phyloP scores from a whole-genome alignment of 83 land plant genomes.

The Picea abies region DNA sequence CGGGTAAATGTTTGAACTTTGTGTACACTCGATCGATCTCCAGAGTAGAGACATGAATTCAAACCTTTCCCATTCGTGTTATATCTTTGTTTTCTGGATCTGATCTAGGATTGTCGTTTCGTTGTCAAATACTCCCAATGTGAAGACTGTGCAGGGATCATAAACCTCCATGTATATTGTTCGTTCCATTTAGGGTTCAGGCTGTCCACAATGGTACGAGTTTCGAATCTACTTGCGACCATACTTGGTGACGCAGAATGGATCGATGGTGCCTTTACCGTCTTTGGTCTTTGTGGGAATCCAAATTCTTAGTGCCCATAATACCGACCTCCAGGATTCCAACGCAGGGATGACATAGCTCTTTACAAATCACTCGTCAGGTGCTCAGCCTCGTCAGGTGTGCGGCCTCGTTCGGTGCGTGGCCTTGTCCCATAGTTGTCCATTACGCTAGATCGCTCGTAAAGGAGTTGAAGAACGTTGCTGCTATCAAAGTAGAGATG shows the following conservation, averaged over 20 bases:
- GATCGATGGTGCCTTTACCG: conserved; percentile 80
- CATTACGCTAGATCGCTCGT: too few species aligned
- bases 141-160: too few species aligned
- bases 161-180: too few species aligned
- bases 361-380: conserved; percentile 56
- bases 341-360: conserved; percentile 76
- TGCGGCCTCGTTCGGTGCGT: conserved; percentile 89
- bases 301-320: conserved; percentile 52
- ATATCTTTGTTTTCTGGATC: conserved; percentile 77
- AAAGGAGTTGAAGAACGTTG: too few species aligned
- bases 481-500: too few species aligned
- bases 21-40: conserved; percentile 42
- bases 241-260: conserved; percentile 93
- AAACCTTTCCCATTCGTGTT: conserved; percentile 15
- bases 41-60: conserved; percentile 79
- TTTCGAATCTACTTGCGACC: conserved; percentile 28
- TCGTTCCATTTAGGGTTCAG: conserved; percentile 62
- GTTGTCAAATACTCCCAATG: conserved; percentile 91
- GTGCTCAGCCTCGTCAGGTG: conserved; percentile 87
- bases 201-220: conserved; percentile 68
- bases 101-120: conserved; percentile 25
- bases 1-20: conserved; percentile 76
- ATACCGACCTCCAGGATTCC: conserved; percentile 32
- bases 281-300: conserved; percentile 88
- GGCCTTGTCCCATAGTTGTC: conserved; percentile 13